These are phyloP conservation scores for Xylariaceae sp. DNA, from an alignment of 2,329 filamentous ascomycete species.

Conservation along the genomic window DNA sequence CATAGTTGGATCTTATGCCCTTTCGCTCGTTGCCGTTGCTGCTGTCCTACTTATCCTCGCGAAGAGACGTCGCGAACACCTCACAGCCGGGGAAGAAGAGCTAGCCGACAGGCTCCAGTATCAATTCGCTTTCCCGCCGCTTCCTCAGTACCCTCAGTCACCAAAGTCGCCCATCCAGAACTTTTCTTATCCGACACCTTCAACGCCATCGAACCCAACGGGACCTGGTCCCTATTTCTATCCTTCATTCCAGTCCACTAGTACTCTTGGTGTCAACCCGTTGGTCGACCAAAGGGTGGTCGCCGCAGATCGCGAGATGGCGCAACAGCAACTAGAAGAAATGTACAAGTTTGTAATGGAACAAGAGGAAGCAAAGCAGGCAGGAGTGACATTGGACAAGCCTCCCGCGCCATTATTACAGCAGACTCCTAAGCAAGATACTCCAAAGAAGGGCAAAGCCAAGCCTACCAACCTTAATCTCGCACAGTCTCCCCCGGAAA, in stretches of 20 bases:
- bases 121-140: constrained; percentile 30
- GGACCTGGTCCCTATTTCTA: constrained; percentile 48
- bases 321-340: constrained; percentile 82
- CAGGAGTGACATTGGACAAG: constrained; percentile 53
- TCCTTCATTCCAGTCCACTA: constrained; percentile 50
- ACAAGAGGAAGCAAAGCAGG: constrained; percentile 72
- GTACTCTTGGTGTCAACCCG: constrained; percentile 63
- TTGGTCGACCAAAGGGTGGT: constrained; percentile 79
- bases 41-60: constrained; percentile 64
- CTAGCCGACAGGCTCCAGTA: constrained; percentile 41
- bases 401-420: constrained; percentile 44
- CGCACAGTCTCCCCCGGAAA: constrained; percentile 46
- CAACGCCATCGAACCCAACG: constrained; percentile 25
- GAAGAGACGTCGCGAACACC: constrained; percentile 56
- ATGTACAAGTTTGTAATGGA: constrained; percentile 93
- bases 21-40: constrained; percentile 75
- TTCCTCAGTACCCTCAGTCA: constrained; percentile 37
- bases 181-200: constrained; percentile 55
- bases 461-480: constrained; percentile 47
- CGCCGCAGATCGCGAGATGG: constrained; percentile 71
- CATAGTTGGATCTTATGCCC: constrained; percentile 80
- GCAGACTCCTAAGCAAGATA: constrained; percentile 47
- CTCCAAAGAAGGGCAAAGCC: constrained; percentile 45
- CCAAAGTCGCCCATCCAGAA: constrained; percentile 46
- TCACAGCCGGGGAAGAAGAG: constrained; percentile 56